Evolutionary conservation across 768 basidiomycete genomes (phyloP).

Genomic region (Tylopilus sp.): DNA sequence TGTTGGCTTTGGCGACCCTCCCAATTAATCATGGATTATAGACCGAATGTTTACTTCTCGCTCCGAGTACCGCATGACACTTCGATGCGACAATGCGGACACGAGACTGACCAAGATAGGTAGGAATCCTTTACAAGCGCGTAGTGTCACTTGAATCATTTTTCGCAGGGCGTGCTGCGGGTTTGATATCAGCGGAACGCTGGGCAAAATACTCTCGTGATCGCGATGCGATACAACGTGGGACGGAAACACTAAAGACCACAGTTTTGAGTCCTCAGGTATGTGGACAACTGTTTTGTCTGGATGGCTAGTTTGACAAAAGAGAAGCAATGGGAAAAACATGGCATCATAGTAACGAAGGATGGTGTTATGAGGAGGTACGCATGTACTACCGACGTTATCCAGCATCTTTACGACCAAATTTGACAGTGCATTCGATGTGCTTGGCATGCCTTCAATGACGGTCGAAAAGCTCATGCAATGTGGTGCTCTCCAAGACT

Average conservation of each 20-base stretch:
- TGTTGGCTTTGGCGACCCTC: background rate
- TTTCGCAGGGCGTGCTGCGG: slow-evolving; percentile 35
- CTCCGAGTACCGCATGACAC: slow-evolving; percentile 85
- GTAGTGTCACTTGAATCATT: background rate
- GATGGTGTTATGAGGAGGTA: slow-evolving; percentile 48
- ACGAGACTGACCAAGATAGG: slow-evolving; percentile 76
- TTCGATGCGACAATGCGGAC: slow-evolving; percentile 90
- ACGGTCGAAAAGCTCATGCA: slow-evolving; percentile 38
- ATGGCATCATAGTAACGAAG: slow-evolving; percentile 38
- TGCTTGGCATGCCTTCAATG: slow-evolving; percentile 60
- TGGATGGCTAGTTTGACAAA: background rate
- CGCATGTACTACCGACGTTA: background rate
- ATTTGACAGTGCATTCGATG: slow-evolving; percentile 62
- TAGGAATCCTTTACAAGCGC: slow-evolving; percentile 16
- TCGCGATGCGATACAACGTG: slow-evolving; percentile 33
- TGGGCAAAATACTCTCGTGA: slow-evolving; percentile 38
- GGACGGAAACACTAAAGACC: slow-evolving; percentile 33
- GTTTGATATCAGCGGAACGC: slow-evolving; percentile 42
- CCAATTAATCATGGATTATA: slow-evolving; percentile 28
- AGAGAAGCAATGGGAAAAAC: slow-evolving; percentile 38
- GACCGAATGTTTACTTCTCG: slow-evolving; percentile 94
- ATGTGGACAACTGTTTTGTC: background rate
- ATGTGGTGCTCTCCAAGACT: slow-evolving; percentile 40
- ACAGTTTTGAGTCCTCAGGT: slow-evolving; percentile 42
- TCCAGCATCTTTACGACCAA: background rate